Conservation (phyloP, 202 grass and related monocot species). For the Setaria viridis region DNA sequence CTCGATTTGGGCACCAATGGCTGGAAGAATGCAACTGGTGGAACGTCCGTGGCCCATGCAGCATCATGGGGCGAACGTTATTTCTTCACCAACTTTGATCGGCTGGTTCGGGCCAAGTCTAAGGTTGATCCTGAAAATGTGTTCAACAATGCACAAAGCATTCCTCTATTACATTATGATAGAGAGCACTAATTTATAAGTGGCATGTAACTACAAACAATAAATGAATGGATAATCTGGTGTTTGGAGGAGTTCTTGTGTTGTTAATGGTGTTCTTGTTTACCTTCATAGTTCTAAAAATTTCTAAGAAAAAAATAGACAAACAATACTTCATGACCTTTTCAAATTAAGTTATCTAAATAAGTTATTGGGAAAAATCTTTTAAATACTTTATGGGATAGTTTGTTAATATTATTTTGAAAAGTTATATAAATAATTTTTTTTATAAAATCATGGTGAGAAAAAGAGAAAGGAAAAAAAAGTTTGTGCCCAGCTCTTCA, state of each 20-base stretch:
- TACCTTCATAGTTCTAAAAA: no score
- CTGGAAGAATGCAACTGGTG: conserved; percentile 34
- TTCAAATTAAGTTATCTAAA: no score
- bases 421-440: no score
- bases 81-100: conserved; percentile 48
- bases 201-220: neutral
- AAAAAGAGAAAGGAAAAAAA: no score
- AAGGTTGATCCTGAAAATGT: conserved; percentile 59
- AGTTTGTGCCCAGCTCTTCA: no score
- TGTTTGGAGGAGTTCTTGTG: neutral
- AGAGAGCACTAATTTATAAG: neutral
- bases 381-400: no score
- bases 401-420: no score
- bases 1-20: conserved; percentile 60
- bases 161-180: conserved; percentile 45
- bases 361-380: no score
- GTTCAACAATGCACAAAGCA: conserved; percentile 65
- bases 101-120: conserved; percentile 66
- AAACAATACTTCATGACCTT: no score
- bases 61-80: conserved; percentile 46
- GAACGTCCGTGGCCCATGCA: neutral
- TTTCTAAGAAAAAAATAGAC: no score
- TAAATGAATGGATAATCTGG: neutral
- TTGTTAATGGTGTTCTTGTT: neutral
- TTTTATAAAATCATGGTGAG: no score